Conservation (phyloP, 2,329 filamentous ascomycete species). For the Nemania bipapillata region DNA sequence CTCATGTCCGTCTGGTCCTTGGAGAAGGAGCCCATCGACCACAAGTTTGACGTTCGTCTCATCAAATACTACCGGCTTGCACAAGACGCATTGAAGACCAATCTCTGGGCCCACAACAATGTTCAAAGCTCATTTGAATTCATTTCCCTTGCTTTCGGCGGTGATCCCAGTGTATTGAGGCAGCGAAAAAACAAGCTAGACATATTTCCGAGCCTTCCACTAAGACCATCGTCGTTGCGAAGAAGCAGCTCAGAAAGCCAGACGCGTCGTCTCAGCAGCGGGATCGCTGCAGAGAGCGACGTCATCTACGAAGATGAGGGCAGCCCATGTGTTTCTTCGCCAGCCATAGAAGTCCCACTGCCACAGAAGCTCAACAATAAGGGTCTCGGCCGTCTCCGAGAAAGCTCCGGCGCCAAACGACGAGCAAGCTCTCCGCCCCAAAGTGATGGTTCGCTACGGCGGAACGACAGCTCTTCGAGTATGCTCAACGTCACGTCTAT, state of each 20-base stretch:
- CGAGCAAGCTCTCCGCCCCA: constrained; percentile 16
- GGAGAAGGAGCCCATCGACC: constrained; percentile 9
- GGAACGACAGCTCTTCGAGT: constrained; percentile 13
- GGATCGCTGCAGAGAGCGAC: background rate
- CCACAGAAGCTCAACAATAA: background rate
- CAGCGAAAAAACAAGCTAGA: background rate
- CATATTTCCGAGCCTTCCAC: background rate
- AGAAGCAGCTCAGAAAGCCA: constrained; percentile 7
- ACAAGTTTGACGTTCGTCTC: constrained; percentile 15
- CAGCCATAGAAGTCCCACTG: background rate
- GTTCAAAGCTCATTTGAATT: constrained; percentile 12
- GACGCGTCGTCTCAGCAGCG: constrained; percentile 1
- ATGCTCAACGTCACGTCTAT: constrained; percentile 7
- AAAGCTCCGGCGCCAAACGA: background rate
- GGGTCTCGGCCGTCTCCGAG: background rate
- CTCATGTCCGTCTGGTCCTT: constrained; percentile 2
- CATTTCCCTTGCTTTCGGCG: background rate
- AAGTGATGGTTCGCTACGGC: constrained; percentile 6
- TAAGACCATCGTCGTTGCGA: background rate
- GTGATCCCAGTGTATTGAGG: background rate
- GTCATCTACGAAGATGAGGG: constrained; percentile 5
- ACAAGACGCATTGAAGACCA: constrained; percentile 1
- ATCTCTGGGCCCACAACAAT: background rate
- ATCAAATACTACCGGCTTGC: constrained; percentile 16
- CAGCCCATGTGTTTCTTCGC: background rate